phyloP scores from a whole-genome alignment of 148 eudicot genomes.

The Pouteria glomerata region DNA sequence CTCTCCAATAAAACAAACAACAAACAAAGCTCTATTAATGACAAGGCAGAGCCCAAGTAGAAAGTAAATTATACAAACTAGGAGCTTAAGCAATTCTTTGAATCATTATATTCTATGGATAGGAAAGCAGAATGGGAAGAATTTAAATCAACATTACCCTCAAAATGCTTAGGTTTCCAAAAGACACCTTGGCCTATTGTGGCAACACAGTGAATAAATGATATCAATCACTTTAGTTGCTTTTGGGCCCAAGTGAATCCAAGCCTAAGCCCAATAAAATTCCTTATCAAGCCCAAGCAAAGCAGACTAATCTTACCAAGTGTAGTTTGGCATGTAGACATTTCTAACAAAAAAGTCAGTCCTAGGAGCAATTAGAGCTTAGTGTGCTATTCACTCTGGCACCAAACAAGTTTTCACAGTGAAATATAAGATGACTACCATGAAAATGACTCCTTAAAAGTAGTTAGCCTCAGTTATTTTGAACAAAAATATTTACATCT shows the following conservation, averaged over 20 bases:
- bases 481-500: neutral
- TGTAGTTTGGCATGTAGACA: neutral
- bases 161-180: too few species aligned
- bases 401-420: neutral
- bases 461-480: neutral
- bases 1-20: neutral
- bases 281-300: neutral
- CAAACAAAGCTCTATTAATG: neutral
- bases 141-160: neutral
- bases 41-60: neutral
- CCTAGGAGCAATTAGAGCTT: neutral
- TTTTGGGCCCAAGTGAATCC: neutral
- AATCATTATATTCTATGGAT: neutral
- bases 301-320: too few species aligned
- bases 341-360: neutral
- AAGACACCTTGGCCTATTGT: neutral
- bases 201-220: neutral
- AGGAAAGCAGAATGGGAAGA: neutral
- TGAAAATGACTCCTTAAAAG: neutral
- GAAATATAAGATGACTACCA: neutral
- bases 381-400: neutral
- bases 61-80: neutral
- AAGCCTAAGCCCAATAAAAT: neutral
- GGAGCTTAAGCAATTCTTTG: neutral
- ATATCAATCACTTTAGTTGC: neutral